These are phyloP conservation scores for Mayamaea pseudoterrestris DNA, from an alignment of 108 stramenopile genomes.

Conservation along the genomic window DNA sequence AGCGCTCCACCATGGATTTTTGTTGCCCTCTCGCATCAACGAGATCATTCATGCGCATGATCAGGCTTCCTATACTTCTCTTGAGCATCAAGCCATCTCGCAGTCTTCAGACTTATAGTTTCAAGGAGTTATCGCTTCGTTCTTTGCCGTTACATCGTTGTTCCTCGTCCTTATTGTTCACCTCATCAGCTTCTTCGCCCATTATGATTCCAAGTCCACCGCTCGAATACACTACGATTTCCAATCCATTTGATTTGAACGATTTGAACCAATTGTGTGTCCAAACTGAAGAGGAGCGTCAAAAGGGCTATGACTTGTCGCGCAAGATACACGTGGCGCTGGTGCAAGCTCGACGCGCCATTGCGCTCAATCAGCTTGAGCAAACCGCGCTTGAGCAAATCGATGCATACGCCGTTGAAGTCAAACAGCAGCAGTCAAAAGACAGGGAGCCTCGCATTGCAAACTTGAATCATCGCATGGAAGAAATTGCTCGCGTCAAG, in stretches of 20 bases:
- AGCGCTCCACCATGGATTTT: too few relatives aligned
- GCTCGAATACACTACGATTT: slow-evolving; percentile 7
- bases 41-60: too few relatives aligned
- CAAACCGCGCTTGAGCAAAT: not conserved
- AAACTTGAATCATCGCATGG: slow-evolving; percentile 36
- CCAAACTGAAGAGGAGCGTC: slow-evolving; percentile 21
- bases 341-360: slow-evolving; percentile 15
- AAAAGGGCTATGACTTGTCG: slow-evolving; percentile 27
- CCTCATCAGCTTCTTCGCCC: too few relatives aligned
- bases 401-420: not conserved
- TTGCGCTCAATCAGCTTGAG: not conserved
- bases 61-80: too few relatives aligned
- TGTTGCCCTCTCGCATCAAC: too few relatives aligned
- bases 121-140: too few relatives aligned
- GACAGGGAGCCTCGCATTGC: slow-evolving; percentile 25
- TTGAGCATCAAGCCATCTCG: too few relatives aligned
- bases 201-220: slow-evolving; percentile 22
- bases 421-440: slow-evolving; percentile 2
- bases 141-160: too few relatives aligned
- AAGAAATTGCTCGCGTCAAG: slow-evolving; percentile 47
- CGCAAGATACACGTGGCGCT: slow-evolving; percentile 40
- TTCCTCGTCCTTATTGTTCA: too few relatives aligned
- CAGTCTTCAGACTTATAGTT: too few relatives aligned
- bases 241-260: slow-evolving; percentile 13
- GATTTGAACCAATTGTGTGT: slow-evolving; percentile 7